A percentile compares a stretch with the other conserved stretches of the same genome.
Evolutionary conservation across 495 filamentous ascomycete species (phyloP).

Genomic region (Podospora pseudoanserina): DNA sequence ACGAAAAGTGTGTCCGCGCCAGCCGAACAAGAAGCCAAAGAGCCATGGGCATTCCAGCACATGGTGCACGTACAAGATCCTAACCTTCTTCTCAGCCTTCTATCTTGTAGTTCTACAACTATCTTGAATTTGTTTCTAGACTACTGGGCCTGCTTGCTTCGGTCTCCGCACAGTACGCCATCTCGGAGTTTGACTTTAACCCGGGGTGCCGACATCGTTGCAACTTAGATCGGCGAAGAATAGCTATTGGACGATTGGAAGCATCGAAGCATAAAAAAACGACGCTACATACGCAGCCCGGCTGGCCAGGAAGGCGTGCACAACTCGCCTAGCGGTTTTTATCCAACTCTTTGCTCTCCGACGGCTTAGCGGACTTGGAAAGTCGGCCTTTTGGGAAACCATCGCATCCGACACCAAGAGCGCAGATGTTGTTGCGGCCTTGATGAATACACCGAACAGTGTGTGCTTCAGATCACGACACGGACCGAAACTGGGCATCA

Average conservation of each 20-base stretch:
- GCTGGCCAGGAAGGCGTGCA: background rate
- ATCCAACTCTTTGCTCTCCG: background rate
- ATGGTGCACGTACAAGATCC: background rate
- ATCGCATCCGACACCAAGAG: background rate
- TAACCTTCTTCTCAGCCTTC: background rate
- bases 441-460: background rate
- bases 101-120: background rate
- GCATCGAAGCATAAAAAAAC: background rate
- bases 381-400: background rate
- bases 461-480: background rate
- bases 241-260: background rate
- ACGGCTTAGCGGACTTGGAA: background rate
- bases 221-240: background rate
- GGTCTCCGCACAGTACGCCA: background rate
- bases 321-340: background rate
- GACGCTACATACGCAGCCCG: background rate
- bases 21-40: background rate
- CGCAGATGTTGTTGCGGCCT: background rate
- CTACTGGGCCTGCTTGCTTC: background rate
- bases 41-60: background rate
- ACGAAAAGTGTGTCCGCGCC: background rate
- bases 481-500: background rate
- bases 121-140: background rate
- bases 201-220: constrained; percentile 7
- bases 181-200: constrained; percentile 5